A percentile compares a stretch with the other conserved stretches of the same genome.
Conservation (phyloP, 2,329 filamentous ascomycete genomes). For the Coniochaeta hoffmannii region DNA sequence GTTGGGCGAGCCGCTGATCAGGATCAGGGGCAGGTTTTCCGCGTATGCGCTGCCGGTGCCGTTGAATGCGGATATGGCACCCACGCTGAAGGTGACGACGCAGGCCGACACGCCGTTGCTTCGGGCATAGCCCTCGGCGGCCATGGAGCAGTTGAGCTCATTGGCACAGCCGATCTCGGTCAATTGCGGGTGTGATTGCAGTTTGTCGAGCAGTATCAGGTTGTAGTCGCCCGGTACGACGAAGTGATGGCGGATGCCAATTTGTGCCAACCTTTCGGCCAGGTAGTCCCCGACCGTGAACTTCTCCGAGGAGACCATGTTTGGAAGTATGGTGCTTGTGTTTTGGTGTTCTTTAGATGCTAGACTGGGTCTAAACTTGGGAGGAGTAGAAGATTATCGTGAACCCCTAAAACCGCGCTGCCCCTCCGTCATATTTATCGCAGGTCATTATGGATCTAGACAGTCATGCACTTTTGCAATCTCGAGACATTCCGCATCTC, state of each 20-base stretch:
- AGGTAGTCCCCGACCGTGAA: constrained; percentile 20
- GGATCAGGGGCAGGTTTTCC: constrained; percentile 20
- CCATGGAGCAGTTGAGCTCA: constrained; percentile 21
- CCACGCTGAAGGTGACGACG: constrained; percentile 19
- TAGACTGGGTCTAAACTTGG: not conserved
- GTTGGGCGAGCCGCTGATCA: constrained; percentile 18
- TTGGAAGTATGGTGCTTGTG: not conserved
- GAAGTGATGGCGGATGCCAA: constrained; percentile 18
- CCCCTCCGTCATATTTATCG: not conserved
- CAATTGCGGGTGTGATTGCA: constrained; percentile 15
- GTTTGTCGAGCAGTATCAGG: constrained; percentile 21
- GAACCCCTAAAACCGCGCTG: not conserved
- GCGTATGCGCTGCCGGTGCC: constrained; percentile 19
- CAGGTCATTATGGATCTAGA: not conserved
- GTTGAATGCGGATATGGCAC: constrained; percentile 18
- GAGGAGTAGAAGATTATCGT: not conserved
- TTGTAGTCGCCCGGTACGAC: constrained; percentile 23
- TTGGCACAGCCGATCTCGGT: constrained; percentile 20
- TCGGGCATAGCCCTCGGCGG: constrained; percentile 22
- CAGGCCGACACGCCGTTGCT: constrained; percentile 18
- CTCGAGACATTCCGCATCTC: not conserved
- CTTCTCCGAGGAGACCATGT: not conserved
- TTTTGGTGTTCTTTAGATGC: not conserved
- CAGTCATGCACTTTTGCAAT: not conserved
- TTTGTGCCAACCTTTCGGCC: constrained; percentile 17